phyloP scores from a whole-genome alignment of 2,329 filamentous ascomycete genomes.

The Grosmannia clavigera region DNA sequence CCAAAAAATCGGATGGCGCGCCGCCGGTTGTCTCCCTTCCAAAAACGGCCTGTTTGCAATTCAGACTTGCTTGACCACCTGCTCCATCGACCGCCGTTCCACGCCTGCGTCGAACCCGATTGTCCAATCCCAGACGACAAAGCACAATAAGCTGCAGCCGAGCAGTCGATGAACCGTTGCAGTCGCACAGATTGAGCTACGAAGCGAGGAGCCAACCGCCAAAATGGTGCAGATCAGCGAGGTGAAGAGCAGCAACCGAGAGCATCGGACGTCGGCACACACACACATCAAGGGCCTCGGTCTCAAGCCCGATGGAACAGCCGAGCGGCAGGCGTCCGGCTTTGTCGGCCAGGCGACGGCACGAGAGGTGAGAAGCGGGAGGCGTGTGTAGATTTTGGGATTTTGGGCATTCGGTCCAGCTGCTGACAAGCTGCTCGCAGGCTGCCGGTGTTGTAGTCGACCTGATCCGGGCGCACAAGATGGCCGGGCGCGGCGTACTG shows the following conservation, averaged over 20 bases:
- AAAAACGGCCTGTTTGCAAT: not conserved
- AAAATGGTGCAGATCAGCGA: slow-evolving; percentile 84
- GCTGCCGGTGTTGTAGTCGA: slow-evolving; percentile 94
- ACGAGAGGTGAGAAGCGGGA: slow-evolving; percentile 55
- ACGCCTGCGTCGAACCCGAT: not conserved
- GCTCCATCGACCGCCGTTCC: too few relatives aligned
- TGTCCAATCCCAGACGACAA: too few relatives aligned
- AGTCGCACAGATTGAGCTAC: not conserved
- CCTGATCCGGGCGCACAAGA: slow-evolving; percentile 90
- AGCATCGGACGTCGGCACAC: slow-evolving; percentile 91
- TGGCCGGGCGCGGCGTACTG: slow-evolving; percentile 88
- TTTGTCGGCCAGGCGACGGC: slow-evolving; percentile 84
- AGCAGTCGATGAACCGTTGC: not conserved
- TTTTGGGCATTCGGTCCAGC: too few relatives aligned
- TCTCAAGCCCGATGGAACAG: slow-evolving; percentile 70
- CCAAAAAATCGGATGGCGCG: slow-evolving; percentile 9
- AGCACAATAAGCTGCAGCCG: not conserved
- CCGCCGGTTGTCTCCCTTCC: not conserved
- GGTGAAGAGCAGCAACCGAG: slow-evolving; percentile 86
- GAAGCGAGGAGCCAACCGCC: slow-evolving; percentile 13
- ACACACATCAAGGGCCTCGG: slow-evolving; percentile 96
- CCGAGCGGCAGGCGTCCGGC: slow-evolving; percentile 66
- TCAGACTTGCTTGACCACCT: too few relatives aligned
- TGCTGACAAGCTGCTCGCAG: slow-evolving; percentile 28
- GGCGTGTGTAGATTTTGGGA: too few relatives aligned